These are phyloP conservation scores for Aspergillus coremiiformis DNA, from an alignment of 495 filamentous ascomycete genomes.

Conservation along the genomic window DNA sequence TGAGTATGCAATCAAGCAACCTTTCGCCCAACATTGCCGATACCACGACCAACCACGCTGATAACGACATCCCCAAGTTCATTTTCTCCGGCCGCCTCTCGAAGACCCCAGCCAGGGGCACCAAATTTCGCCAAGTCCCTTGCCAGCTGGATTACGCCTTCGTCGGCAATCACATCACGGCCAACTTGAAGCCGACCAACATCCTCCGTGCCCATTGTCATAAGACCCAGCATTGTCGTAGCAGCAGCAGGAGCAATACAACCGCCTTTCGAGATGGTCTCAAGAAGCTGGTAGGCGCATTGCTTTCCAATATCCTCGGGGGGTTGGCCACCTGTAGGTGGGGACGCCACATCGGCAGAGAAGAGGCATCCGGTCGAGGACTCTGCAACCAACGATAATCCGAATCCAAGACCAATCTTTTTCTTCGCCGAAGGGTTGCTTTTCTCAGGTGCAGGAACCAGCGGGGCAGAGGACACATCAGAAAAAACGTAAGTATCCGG, in stretches of 20 bases:
- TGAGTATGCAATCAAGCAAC: conserved; percentile 54
- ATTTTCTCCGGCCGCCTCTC: conserved; percentile 61
- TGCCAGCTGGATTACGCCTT: conserved; percentile 68
- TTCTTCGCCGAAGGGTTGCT: conserved; percentile 53
- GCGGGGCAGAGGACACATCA: conserved; percentile 65
- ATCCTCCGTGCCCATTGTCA: conserved; percentile 89
- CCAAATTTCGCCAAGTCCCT: conserved; percentile 82
- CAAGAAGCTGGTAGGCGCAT: conserved; percentile 83
- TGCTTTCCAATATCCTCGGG: conserved; percentile 86
- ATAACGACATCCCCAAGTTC: conserved; percentile 67
- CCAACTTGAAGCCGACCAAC: conserved; percentile 55
- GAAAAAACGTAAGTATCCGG: conserved; percentile 83
- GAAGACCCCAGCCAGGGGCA: conserved; percentile 76
- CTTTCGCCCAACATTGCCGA: conserved; percentile 93
- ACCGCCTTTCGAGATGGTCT: conserved; percentile 72
- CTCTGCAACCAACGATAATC: conserved; percentile 83
- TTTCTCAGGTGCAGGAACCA: conserved; percentile 56
- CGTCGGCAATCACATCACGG: conserved; percentile 69
- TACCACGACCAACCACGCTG: conserved; percentile 85
- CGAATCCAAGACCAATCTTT: conserved; percentile 80
- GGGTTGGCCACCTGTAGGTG: conserved; percentile 69
- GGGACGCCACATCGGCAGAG: conserved; percentile 77
- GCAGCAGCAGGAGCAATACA: conserved; percentile 65
- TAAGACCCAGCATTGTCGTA: conserved; percentile 68
- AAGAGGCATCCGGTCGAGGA: conserved; percentile 77